These are phyloP conservation scores for Alternaria ventricosa DNA, from an alignment of 2,329 filamentous ascomycete genomes.

Conservation along the genomic window DNA sequence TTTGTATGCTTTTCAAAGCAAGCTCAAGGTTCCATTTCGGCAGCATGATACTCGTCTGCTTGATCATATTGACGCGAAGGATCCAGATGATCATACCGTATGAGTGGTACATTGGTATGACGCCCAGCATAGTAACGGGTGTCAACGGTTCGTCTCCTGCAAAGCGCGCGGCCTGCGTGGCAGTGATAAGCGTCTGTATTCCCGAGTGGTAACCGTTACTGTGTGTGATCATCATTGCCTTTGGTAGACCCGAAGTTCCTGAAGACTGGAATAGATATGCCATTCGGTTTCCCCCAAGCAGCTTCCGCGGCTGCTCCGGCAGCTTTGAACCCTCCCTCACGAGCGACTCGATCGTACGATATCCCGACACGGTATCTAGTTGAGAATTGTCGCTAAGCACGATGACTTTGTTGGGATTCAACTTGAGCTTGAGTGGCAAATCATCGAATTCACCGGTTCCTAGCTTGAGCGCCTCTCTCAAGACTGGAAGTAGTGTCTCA, in stretches of 20 bases:
- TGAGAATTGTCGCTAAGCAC: slow-evolving; percentile 34
- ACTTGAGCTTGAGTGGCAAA: slow-evolving; percentile 24
- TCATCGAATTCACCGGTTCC: slow-evolving; percentile 32
- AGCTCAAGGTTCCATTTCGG: slow-evolving; percentile 38
- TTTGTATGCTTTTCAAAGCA: slow-evolving; percentile 35
- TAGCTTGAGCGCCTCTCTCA: slow-evolving; percentile 33
- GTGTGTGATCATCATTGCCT: slow-evolving; percentile 45
- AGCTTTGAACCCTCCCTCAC: slow-evolving; percentile 27
- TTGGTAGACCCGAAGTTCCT: slow-evolving; percentile 41
- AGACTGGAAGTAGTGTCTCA: slow-evolving; percentile 34
- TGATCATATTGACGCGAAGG: slow-evolving; percentile 32
- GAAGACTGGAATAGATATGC: slow-evolving; percentile 41
- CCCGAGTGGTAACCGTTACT: slow-evolving; percentile 34
- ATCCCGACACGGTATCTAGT: slow-evolving; percentile 22
- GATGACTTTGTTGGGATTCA: slow-evolving; percentile 32
- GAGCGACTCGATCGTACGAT: slow-evolving; percentile 35
- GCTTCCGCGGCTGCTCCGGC: slow-evolving; percentile 24
- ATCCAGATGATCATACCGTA: slow-evolving; percentile 44
- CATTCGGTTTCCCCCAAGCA: slow-evolving; percentile 32
- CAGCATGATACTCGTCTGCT: slow-evolving; percentile 32
- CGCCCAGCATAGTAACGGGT: slow-evolving; percentile 24
- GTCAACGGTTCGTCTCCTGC: slow-evolving; percentile 29
- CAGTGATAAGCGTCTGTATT: slow-evolving; percentile 34
- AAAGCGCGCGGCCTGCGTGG: slow-evolving; percentile 28
- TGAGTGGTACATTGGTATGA: slow-evolving; percentile 42